phyloP scores from a whole-genome alignment of 345 rosid genomes.

The Eucalyptus fibrosa region DNA sequence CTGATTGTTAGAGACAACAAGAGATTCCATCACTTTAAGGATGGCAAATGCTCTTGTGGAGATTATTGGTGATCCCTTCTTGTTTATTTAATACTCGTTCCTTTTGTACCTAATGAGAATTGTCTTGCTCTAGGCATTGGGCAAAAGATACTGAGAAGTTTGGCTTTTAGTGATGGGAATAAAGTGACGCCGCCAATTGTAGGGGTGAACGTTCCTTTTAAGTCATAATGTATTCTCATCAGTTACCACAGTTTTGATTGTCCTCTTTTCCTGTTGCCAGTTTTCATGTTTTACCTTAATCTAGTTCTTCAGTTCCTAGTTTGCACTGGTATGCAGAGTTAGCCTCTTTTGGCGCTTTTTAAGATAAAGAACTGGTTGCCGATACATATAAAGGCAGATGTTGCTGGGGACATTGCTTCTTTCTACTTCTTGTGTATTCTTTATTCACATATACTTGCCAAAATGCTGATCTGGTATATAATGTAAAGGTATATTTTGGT shows the following conservation, averaged over 20 bases:
- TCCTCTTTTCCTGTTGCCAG: neutral
- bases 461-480: neutral
- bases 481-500: neutral
- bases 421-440: neutral
- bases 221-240: neutral
- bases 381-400: neutral
- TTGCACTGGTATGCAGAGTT: neutral
- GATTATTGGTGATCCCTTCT: slow-evolving; percentile 29
- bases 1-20: slow-evolving; percentile 40
- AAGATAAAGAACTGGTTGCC: neutral
- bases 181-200: neutral
- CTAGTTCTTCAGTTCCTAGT: neutral
- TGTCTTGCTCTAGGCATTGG: neutral
- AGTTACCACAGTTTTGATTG: neutral
- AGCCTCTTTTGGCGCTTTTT: neutral
- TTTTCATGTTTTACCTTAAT: neutral
- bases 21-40: slow-evolving; percentile 38
- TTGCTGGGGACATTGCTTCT: neutral
- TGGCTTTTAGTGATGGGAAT: neutral
- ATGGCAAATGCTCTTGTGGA: slow-evolving; percentile 34
- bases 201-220: neutral
- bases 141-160: neutral
- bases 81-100: neutral
- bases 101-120: neutral
- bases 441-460: neutral